Conservation (phyloP, 1,284 basidiomycete genomes). For the Apiotrichum akiyoshidainum region DNA sequence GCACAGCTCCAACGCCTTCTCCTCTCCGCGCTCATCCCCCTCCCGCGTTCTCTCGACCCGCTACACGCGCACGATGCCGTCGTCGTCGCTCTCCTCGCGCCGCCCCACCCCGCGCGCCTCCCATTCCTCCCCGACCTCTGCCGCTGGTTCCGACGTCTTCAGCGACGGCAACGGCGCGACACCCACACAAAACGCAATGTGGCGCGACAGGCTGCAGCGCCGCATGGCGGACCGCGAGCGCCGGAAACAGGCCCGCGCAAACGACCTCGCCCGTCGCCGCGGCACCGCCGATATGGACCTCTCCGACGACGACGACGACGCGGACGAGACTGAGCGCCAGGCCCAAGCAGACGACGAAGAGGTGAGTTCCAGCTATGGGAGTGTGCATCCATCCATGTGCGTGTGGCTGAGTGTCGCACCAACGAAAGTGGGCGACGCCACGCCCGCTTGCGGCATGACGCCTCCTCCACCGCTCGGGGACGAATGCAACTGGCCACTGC, state of each 20-base stretch:
- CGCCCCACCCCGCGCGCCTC: not conserved
- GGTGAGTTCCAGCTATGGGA: conserved; percentile 23
- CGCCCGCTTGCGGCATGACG: not conserved
- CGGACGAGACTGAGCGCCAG: conserved; percentile 36
- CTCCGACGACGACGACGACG: conserved; percentile 26
- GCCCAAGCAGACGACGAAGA: conserved; percentile 47
- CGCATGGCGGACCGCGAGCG: conserved; percentile 37
- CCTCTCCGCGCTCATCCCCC: not conserved
- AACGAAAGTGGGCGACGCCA: too few species aligned
- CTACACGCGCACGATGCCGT: conserved; percentile 14
- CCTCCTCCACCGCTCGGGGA: not conserved
- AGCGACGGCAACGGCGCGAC: conserved; percentile 33
- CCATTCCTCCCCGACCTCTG: not conserved
- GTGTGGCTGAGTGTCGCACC: too few species aligned
- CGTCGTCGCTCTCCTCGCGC: conserved; percentile 5
- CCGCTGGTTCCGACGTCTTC: conserved; percentile 26
- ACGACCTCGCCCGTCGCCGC: conserved; percentile 29
- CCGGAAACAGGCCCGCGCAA: conserved; percentile 24
- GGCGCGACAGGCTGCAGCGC: conserved; percentile 35
- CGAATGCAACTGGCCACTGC: not conserved
- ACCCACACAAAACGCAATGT: conserved; percentile 39
- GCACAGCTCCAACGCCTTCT: not conserved
- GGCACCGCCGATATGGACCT: conserved; percentile 9
- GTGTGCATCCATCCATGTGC: too few species aligned
- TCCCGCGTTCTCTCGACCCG: conserved; percentile 18